Conservation (phyloP, 768 basidiomycete genomes). For the Tylopilus vinaceipallidus region DNA sequence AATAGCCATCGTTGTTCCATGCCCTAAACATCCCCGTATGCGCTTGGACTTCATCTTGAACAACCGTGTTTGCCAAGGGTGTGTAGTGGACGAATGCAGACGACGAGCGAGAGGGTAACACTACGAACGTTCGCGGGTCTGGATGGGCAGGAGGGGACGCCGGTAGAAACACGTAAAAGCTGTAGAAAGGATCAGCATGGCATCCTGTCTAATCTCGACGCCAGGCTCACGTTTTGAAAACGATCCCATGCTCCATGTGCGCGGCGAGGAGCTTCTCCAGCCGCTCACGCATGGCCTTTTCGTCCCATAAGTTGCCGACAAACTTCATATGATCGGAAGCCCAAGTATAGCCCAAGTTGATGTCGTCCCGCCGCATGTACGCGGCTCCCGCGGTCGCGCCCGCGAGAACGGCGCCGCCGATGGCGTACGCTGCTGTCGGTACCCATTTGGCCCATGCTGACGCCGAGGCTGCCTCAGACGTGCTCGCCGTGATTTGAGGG, state of each 20-base stretch:
- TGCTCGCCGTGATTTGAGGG: slow-evolving; percentile 33
- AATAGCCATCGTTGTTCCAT: slow-evolving; percentile 85
- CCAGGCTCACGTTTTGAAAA: slow-evolving; percentile 67
- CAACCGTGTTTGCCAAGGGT: slow-evolving; percentile 63
- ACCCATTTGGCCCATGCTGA: slow-evolving; percentile 62
- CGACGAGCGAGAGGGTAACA: slow-evolving; percentile 59
- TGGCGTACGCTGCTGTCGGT: slow-evolving; percentile 58
- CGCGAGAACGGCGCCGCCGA: slow-evolving; percentile 74
- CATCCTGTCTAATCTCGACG: neutral
- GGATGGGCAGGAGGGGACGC: slow-evolving; percentile 57
- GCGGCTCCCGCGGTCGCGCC: slow-evolving; percentile 84
- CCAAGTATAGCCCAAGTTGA: slow-evolving; percentile 69
- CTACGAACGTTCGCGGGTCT: slow-evolving; percentile 69
- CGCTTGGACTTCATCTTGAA: slow-evolving; percentile 75
- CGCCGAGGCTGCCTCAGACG: slow-evolving; percentile 13
- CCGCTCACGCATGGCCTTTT: slow-evolving; percentile 55
- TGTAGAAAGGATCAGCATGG: slow-evolving; percentile 29
- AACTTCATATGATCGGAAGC: slow-evolving; percentile 89
- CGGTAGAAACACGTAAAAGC: slow-evolving; percentile 81
- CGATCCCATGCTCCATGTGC: slow-evolving; percentile 58
- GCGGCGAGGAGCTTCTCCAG: slow-evolving; percentile 60
- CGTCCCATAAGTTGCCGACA: slow-evolving; percentile 84
- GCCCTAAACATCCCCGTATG: slow-evolving; percentile 88
- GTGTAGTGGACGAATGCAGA: slow-evolving; percentile 54
- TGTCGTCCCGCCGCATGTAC: slow-evolving; percentile 76